A percentile compares a stretch with the other conserved stretches of the same genome.
Evolutionary conservation across 192 early-diverging fungal genomes (phyloP).

Genomic region (Dimargaris cristalligena): DNA sequence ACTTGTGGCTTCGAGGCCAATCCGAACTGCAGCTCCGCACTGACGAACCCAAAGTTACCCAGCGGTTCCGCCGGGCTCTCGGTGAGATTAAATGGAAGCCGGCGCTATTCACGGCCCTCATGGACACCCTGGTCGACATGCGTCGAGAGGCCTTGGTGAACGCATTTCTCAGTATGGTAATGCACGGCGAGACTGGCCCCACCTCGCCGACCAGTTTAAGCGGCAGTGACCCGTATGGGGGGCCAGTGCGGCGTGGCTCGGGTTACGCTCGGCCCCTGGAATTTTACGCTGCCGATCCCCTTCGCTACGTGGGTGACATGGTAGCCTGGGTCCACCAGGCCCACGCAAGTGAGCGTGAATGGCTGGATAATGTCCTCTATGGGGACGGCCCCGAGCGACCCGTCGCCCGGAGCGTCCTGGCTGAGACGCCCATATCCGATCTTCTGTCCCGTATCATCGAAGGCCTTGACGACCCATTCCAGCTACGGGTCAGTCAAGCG

Average conservation of each 20-base stretch:
- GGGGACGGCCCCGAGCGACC: not conserved
- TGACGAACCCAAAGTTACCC: constrained; percentile 16
- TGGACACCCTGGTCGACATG: constrained; percentile 11
- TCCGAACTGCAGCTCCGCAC: constrained; percentile 13
- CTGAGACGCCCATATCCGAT: not conserved
- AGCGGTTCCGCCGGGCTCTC: constrained; percentile 15
- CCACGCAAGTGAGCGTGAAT: constrained; percentile 68
- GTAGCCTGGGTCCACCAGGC: constrained; percentile 94
- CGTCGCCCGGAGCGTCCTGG: no score
- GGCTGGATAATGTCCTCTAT: constrained; percentile 40
- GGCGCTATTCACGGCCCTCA: constrained; percentile 16
- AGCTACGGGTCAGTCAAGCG: not conserved
- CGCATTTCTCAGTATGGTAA: constrained; percentile 18
- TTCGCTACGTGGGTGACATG: constrained; percentile 90
- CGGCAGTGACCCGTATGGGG: not conserved
- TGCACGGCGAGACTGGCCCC: constrained; percentile 13
- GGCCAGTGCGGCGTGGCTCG: not conserved
- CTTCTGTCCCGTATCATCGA: not conserved
- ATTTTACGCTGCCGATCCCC: constrained; percentile 76
- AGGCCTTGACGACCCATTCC: not conserved
- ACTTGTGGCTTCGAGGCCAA: constrained; percentile 18
- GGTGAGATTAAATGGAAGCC: constrained; percentile 13
- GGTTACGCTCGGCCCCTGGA: constrained; percentile 62
- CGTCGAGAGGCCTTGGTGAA: constrained; percentile 17
- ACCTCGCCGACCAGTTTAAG: not conserved